Percentiles rank a stretch among this genome's conserved stretches.
Conservation (phyloP, 164 flowering plant genomes). For the Vitis labrusca region DNA sequence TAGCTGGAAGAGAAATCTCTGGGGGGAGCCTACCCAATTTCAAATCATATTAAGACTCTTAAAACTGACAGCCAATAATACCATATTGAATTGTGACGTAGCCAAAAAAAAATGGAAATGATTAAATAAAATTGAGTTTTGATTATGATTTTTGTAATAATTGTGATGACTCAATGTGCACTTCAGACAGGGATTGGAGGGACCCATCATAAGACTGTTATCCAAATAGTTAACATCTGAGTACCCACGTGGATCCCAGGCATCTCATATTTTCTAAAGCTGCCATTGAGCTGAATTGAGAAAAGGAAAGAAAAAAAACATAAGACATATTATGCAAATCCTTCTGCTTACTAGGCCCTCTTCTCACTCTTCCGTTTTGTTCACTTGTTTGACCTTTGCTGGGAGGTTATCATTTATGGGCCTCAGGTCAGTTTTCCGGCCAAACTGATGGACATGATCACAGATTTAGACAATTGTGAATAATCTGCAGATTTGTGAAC, state of each 20-base stretch:
- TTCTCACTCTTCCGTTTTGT: too few species aligned
- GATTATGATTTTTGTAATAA: slow-evolving; percentile 1
- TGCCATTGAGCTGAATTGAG: background rate
- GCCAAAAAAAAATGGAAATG: slow-evolving; percentile 11
- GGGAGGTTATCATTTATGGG: too few species aligned
- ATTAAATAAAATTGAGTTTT: slow-evolving; percentile 7
- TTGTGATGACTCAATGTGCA: slow-evolving; percentile 29
- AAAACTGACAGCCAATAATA: slow-evolving; percentile 13
- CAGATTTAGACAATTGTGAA: too few species aligned
- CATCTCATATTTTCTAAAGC: slow-evolving; percentile 2
- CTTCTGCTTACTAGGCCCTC: background rate
- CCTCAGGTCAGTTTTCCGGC: too few species aligned
- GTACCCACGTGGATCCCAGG: slow-evolving; percentile 19
- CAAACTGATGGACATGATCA: too few species aligned
- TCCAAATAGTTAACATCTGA: slow-evolving; percentile 18
- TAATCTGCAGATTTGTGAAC: too few species aligned
- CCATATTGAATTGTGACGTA: slow-evolving; percentile 21
- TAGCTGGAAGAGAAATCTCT: background rate
- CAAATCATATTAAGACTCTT: background rate
- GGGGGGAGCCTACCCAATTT: slow-evolving; percentile 5
- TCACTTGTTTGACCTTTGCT: too few species aligned
- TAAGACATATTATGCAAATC: background rate
- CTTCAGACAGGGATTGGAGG: slow-evolving; percentile 14
- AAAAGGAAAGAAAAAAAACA: background rate
- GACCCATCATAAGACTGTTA: slow-evolving; percentile 6